Percentiles rank a stretch among this genome's conserved stretches.
These are phyloP conservation scores for Alternaria brassicae DNA, from an alignment of 2,329 filamentous ascomycete genomes.

Conservation along the genomic window DNA sequence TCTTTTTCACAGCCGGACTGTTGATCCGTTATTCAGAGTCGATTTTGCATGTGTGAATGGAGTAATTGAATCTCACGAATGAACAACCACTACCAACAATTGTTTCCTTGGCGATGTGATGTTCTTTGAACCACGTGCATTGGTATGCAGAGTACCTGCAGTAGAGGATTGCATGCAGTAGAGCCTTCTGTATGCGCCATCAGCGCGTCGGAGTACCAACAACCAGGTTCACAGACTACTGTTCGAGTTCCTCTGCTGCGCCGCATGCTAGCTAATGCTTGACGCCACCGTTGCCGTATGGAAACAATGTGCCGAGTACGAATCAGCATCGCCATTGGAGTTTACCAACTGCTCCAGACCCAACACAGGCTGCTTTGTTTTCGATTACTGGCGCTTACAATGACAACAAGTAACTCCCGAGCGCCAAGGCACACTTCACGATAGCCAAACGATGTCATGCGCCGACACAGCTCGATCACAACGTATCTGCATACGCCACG, in stretches of 20 bases:
- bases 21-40: slow-evolving; percentile 39
- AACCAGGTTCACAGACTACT: neutral
- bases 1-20: slow-evolving; percentile 49
- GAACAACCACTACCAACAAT: neutral
- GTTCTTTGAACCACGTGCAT: neutral
- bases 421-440: slow-evolving; percentile 2
- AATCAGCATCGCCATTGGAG: neutral
- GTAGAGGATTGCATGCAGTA: neutral
- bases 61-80: slow-evolving; percentile 8
- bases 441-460: neutral
- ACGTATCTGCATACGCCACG: neutral
- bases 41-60: slow-evolving; percentile 18
- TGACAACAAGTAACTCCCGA: neutral
- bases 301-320: neutral
- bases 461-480: neutral
- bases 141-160: neutral
- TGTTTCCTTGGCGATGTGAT: neutral
- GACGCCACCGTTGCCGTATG: slow-evolving; percentile 4
- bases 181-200: neutral
- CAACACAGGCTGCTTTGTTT: neutral
- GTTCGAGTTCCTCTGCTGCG: neutral
- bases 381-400: neutral
- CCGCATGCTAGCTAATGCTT: neutral
- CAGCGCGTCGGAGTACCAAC: neutral
- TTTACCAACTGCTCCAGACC: neutral